Conservation (phyloP, 2,329 filamentous ascomycete species). For the Beauveria asiatica region DNA sequence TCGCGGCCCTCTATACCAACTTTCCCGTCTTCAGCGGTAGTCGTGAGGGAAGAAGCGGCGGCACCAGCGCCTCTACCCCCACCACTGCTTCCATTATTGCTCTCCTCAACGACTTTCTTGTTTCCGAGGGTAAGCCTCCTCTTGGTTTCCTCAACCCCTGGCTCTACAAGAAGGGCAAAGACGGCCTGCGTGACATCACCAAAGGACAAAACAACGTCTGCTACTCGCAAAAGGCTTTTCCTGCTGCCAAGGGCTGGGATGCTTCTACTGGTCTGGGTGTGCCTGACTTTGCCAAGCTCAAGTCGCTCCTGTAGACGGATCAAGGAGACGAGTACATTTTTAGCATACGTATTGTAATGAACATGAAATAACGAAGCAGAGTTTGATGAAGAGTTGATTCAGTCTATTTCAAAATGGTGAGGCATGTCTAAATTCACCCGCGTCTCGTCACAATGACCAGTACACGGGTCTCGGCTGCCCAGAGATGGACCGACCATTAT, state of each 20-base stretch:
- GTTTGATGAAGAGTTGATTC: not conserved
- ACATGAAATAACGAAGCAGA: not conserved
- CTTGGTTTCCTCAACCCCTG: slow-evolving; percentile 38
- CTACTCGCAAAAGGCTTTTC: slow-evolving; percentile 9
- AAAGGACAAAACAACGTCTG: slow-evolving; percentile 14
- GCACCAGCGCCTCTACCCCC: slow-evolving; percentile 28
- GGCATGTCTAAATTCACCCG: too few relatives aligned
- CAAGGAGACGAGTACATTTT: not conserved
- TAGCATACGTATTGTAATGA: not conserved
- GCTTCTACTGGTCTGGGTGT: slow-evolving; percentile 15
- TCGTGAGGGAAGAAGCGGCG: not conserved
- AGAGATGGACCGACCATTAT: too few relatives aligned
- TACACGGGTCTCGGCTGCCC: too few relatives aligned
- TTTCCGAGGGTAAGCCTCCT: slow-evolving; percentile 24
- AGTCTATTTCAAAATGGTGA: too few relatives aligned
- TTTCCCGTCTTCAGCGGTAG: slow-evolving; percentile 2
- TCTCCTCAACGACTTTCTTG: slow-evolving; percentile 34
- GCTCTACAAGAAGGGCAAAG: slow-evolving; percentile 23
- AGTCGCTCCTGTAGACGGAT: not conserved
- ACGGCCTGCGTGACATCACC: slow-evolving; percentile 16
- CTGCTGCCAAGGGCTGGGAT: slow-evolving; percentile 17
- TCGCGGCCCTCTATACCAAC: not conserved
- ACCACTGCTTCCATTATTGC: slow-evolving; percentile 34
- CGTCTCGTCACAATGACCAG: too few relatives aligned
- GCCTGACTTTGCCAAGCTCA: slow-evolving; percentile 9